Conservation (phyloP, 192 early-diverging fungal species). For the Obelidium mucronatum region DNA sequence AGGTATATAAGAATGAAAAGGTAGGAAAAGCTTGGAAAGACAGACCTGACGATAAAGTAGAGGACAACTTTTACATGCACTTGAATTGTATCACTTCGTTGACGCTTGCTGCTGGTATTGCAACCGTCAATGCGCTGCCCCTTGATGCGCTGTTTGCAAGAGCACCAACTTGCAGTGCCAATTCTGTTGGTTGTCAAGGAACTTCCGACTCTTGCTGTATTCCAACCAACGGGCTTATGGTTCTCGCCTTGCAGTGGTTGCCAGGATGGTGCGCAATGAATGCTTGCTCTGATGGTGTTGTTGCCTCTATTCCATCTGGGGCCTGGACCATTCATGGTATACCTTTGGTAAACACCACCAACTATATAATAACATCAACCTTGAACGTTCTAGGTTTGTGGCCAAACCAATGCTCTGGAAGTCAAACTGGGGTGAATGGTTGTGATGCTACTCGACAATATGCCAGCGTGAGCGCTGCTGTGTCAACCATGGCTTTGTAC, state of each 20-base stretch:
- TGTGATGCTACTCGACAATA: not conserved
- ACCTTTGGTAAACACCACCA: too few species aligned
- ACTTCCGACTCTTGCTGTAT: slow-evolving; percentile 18
- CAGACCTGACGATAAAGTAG: too few species aligned
- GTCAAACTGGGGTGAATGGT: not conserved
- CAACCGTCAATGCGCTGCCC: too few species aligned
- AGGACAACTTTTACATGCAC: too few species aligned
- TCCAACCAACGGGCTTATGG: slow-evolving; percentile 1
- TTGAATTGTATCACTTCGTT: too few species aligned
- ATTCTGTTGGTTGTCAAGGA: not conserved
- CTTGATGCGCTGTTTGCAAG: not conserved
- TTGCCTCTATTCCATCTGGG: not conserved
- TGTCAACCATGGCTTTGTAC: not conserved
- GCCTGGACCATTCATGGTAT: slow-evolving; percentile 19
- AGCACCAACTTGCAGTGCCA: not conserved
- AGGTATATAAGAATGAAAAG: too few species aligned
- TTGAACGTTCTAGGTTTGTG: not conserved
- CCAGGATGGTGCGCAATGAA: slow-evolving; percentile 16
- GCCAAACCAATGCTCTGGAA: not conserved
- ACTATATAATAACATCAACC: too few species aligned
- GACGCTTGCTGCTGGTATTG: too few species aligned
- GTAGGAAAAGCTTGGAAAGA: too few species aligned
- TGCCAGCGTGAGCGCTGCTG: not conserved
- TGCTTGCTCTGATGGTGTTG: not conserved
- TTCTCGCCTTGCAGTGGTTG: slow-evolving; percentile 25